phyloP scores from a whole-genome alignment of 164 flowering plant species.

The Chimonanthus praecox region DNA sequence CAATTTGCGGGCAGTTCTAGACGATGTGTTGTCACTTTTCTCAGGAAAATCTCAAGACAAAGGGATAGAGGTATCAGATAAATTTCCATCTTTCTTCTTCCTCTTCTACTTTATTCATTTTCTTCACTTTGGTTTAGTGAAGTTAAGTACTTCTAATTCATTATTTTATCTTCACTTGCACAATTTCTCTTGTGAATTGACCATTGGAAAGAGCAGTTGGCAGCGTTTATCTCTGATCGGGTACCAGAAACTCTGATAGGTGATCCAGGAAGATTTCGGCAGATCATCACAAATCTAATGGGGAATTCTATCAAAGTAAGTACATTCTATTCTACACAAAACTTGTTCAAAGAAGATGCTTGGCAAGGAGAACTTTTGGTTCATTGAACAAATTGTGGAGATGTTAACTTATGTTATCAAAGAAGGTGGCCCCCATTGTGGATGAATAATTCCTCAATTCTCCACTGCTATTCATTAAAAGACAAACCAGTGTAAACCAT shows the following conservation, averaged over 20 bases:
- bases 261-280: slow-evolving; percentile 93
- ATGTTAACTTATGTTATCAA: not conserved
- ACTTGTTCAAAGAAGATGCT: not conserved
- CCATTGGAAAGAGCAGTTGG: slow-evolving; percentile 50
- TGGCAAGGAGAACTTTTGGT: not conserved
- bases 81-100: not conserved
- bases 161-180: slow-evolving; percentile 7
- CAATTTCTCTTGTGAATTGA: slow-evolving; percentile 11
- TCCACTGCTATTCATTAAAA: not conserved
- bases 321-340: not conserved
- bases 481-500: not conserved
- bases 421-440: not conserved
- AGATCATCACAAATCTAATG: slow-evolving; percentile 88
- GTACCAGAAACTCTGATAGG: slow-evolving; percentile 82
- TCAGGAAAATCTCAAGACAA: slow-evolving; percentile 90
- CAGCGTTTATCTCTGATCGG: slow-evolving; percentile 71
- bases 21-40: slow-evolving; percentile 87
- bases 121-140: not conserved
- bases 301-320: slow-evolving; percentile 96
- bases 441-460: not conserved
- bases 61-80: slow-evolving; percentile 68
- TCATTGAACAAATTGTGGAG: not conserved
- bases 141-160: not conserved
- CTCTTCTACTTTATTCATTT: not conserved
- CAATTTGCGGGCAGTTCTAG: slow-evolving; percentile 71